Evolutionary conservation across 108 stramenopile species (phyloP).

Genomic region (Cyclotella baltica): DNA sequence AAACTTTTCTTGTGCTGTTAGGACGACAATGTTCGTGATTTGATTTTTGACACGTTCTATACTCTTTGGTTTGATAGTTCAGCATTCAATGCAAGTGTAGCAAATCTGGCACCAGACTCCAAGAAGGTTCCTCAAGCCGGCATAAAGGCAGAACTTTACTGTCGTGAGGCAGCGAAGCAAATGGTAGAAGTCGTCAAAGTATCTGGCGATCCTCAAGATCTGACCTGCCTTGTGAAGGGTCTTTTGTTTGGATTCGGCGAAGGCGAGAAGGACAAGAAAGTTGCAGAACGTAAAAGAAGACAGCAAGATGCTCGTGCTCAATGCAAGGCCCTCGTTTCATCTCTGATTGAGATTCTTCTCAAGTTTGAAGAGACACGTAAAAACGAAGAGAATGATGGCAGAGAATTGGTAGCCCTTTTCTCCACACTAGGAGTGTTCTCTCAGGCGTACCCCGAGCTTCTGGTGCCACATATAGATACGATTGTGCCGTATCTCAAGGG

Average conservation of each 20-base stretch:
- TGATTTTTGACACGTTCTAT: constrained; percentile 89
- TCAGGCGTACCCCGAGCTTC: constrained; percentile 70
- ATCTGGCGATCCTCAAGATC: constrained; percentile 69
- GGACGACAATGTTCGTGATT: constrained; percentile 93
- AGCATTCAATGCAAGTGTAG: constrained; percentile 38
- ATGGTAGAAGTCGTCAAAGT: constrained; percentile 93
- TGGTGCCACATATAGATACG: constrained; percentile 84
- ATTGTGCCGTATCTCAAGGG: constrained; percentile 93
- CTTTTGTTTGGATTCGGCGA: constrained; percentile 77
- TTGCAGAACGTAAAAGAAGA: constrained; percentile 62
- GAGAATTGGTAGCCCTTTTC: constrained; percentile 83
- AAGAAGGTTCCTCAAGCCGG: constrained; percentile 22
- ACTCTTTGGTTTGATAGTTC: constrained; percentile 77
- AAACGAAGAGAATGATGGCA: constrained; percentile 49
- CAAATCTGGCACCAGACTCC: constrained; percentile 20
- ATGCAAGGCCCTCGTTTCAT: constrained; percentile 71
- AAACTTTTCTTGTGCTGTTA: background rate
- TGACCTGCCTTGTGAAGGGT: constrained; percentile 79
- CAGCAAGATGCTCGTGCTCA: constrained; percentile 58
- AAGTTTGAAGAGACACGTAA: constrained; percentile 79
- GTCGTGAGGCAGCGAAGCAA: constrained; percentile 74
- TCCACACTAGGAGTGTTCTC: constrained; percentile 85
- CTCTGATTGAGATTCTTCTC: constrained; percentile 83
- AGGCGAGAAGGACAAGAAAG: constrained; percentile 83
- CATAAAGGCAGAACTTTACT: constrained; percentile 37